phyloP scores from a whole-genome alignment of 2,329 filamentous ascomycete genomes.

The Iodosphaeria phyllophila region DNA sequence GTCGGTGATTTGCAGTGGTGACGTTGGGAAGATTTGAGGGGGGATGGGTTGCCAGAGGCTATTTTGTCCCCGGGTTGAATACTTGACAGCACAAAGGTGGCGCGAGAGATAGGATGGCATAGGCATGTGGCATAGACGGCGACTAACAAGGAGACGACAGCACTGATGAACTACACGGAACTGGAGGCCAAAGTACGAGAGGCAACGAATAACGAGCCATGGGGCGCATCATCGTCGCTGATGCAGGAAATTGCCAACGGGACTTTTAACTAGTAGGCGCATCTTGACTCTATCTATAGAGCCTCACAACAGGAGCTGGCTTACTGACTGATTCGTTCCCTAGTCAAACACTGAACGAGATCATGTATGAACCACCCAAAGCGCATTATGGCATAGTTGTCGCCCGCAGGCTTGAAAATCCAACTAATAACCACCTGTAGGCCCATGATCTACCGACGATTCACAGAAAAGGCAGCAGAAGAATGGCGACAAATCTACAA shows the following conservation, averaged over 20 bases:
- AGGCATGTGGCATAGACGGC: too few species aligned
- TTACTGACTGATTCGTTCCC: constrained; percentile 2
- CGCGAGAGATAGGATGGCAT: too few species aligned
- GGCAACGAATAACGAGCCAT: constrained; percentile 97
- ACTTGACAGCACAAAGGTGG: too few species aligned
- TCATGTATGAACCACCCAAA: too few species aligned
- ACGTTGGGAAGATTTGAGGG: too few species aligned
- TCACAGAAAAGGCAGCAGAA: constrained; percentile 94
- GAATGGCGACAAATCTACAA: constrained; percentile 99
- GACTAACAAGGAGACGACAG: too few species aligned
- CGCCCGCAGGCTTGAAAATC: too few species aligned
- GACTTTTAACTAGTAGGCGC: constrained; percentile 87
- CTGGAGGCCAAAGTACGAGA: constrained; percentile 84
- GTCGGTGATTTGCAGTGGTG: too few species aligned
- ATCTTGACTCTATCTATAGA: neutral
- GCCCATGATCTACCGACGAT: constrained; percentile 98
- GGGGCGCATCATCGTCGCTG: constrained; percentile 65
- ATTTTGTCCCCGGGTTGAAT: too few species aligned
- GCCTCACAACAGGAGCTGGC: neutral
- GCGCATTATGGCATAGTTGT: too few species aligned
- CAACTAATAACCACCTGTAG: too few species aligned
- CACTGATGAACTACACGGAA: constrained; percentile 96
- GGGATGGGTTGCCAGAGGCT: too few species aligned
- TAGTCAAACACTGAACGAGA: constrained; percentile 93
- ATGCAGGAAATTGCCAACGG: constrained; percentile 98